Evolutionary conservation across 2,329 filamentous ascomycete genomes (phyloP), one percentile per base, ranked within the genome.

Genomic region (Sphaceloma murrayae): DNA sequence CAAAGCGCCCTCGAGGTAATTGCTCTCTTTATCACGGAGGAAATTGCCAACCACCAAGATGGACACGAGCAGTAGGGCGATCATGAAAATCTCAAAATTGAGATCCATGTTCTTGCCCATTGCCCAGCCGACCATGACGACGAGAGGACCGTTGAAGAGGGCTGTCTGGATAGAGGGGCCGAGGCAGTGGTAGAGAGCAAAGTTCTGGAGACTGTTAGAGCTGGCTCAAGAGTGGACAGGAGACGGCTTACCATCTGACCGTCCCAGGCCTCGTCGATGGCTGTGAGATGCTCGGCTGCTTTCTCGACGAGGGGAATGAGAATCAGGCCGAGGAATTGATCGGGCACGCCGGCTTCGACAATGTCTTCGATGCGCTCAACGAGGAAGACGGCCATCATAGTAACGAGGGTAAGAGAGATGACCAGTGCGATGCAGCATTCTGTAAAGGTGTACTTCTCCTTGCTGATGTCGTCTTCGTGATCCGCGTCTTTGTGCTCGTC

Each of bases 1-100:
- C 14, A 95, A 72, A 18, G 78, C 74, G 2, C 88, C 88, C 61
- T 95, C 88, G 3, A 95, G 74, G 56, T 93, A 95, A 58, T 94
- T 93, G 49, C 78, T 85, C 69, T 91, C 89, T 52, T 84, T 78
- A 58, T 95, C 88, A 39, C 86, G 72, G 45, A 95, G 65, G 64
- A 94, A 94, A 50, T 86, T 85, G 1, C 87, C 85, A 2, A 94
- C 84, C 0, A 87, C 85, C 32, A 95, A 69, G 54, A 94, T 89
- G 19, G 85, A 77, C 16, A 95, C 71, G 46, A 95, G 77, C 5
- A 95, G 68, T 51, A 93, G 73, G 46, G 82, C 75, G 16, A 91
- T 74, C 65, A 91, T 85, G 67, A 94, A 94, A 11, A 87, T 71
- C 53, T 91, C 82, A 59, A 94, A 94, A 58, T 86, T 81, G 42